Base-by-base conservation (phyloP, 108 stramenopile species). In the Nitzschia palea region DNA sequence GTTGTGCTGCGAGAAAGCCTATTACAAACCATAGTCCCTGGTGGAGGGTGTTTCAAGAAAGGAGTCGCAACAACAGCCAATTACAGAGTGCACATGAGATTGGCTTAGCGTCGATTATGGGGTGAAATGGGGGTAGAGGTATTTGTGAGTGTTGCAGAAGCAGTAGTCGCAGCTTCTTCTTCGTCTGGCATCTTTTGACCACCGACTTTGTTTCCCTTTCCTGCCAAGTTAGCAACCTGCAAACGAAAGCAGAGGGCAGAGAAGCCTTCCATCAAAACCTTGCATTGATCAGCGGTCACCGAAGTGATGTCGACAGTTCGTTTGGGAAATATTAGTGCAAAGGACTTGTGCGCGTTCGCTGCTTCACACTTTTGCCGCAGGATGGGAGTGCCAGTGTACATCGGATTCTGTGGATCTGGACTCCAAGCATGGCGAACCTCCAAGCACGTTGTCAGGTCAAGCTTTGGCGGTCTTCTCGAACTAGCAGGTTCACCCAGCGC, bases 381-480 rank as follows among this genome's bases (percentile, higher is more conserved):
- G 51, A 94, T 89, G 6, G 88, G 88, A 26, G 93, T 91, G 2
- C 93, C 93, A 1, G 93, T 94, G 63, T 89, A 94, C 88, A 94
- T 88, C 2, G 88, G 93, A 54, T 91, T 89, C 27, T 86, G 85
- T 55, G 93, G 93, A 70, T 94, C 93, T 12, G 90, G 88, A 68
- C 85, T 86, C 93, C 93, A 94, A 0, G 93, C 93, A 62, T 94
- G 93, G 55, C 93, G 80, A 6, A 94, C 93, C 67, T 94, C 93
- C 44, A 65, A 50, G 54, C 93, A 94, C 20, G 82, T 91, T 10
- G 78, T 85, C 44, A 94, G 62, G 60, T 94, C 93, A 14, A 94
- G 75, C 72, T 94, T 94, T 27, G 93, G 93, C 3, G 93, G 90
- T 26, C 86, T 61, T 57, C 87, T 89, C 15, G 74, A 67, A 25